Base-by-base conservation (phyloP, 257 asterid species). In the Solanum bulbocastanum region DNA sequence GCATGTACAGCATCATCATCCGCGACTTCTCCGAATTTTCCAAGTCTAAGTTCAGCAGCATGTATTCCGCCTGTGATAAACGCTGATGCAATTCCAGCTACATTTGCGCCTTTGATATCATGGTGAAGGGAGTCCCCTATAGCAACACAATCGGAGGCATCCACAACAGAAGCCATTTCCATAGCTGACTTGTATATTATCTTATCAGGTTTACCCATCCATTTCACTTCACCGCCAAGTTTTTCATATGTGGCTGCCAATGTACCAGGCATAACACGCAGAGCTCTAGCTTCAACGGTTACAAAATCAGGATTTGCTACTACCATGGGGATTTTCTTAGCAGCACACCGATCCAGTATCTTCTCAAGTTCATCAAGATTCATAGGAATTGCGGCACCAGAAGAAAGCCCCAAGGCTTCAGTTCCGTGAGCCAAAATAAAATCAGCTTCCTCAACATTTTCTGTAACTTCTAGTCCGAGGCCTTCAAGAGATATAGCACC, bases 171-270 rank as follows among this genome's bases (percentile, higher is more conserved):
- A 83, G 91, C 92, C 96, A 95, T 93, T 86, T 87, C 93, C 93
- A 93, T 92, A 76, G 99, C 99, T 74, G 96, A 93, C 88, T 92
- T 89, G 91, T 96, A 97, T 91, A 97, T 97, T 71, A 96, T 94
- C 99, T 96, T 92, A 71, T 93, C 98, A 52, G 99, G 99, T 92
- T 97, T 97, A 86, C 99, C 99, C 98, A 97, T 97, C 99, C 99
- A 97, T 91, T 95, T 96, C 86, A 96, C 99, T 92, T 97, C 96
- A 85, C 99, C 99, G 40, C 99, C 98, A 89, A 96, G 96, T 90
- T 95, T 93, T 94, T 96, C 98, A 32, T 95, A 97, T 13, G 92
- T 92, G 62, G 96, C 92, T 65, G 98, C 99, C 89, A 97, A 86
- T 42, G 98, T 95, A 88, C 99, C 99, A 42, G 98, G 99, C 99